phyloP scores from a whole-genome alignment of 768 basidiomycete genomes.

The Suillus variegatus region DNA sequence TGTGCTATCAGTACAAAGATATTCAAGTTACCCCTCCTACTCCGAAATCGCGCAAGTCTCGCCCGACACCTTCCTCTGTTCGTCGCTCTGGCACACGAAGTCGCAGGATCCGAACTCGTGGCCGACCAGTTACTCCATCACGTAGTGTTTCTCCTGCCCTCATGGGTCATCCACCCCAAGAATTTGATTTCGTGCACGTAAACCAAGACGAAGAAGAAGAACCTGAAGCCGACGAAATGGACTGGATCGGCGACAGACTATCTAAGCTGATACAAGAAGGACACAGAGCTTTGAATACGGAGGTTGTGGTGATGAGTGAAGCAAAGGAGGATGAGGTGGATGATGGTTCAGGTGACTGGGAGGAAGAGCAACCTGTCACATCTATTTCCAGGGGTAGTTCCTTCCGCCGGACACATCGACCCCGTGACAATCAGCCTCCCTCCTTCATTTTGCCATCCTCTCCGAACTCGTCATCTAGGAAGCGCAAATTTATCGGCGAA shows the following conservation, averaged over 20 bases:
- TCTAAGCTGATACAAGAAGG: constrained; percentile 75
- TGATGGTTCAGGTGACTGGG: constrained; percentile 75
- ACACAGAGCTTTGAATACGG: constrained; percentile 71
- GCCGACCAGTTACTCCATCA: constrained; percentile 26
- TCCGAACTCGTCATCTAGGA: constrained; percentile 35
- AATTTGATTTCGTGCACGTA: constrained; percentile 42
- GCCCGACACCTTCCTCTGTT: constrained; percentile 29
- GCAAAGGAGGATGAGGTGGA: constrained; percentile 74
- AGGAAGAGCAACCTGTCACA: constrained; percentile 52
- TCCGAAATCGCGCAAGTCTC: constrained; percentile 40
- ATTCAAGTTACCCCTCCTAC: constrained; percentile 39
- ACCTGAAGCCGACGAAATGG: constrained; percentile 61
- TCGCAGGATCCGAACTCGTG: constrained; percentile 34
- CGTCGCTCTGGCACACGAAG: constrained; percentile 39
- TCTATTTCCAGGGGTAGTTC: constrained; percentile 31
- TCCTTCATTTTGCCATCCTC: constrained; percentile 32
- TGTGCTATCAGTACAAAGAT: constrained; percentile 25
- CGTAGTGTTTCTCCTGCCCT: constrained; percentile 27
- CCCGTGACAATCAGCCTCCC: constrained; percentile 26
- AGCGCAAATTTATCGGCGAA: constrained; percentile 30
- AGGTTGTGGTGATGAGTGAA: constrained; percentile 79
- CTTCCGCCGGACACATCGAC: constrained; percentile 22
- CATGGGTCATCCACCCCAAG: constrained; percentile 37
- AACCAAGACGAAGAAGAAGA: constrained; percentile 35
- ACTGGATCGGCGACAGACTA: constrained; percentile 78